Base-by-base conservation (phyloP, 2,329 filamentous ascomycete genomes). In the Xylariomycetidae sp. region DNA sequence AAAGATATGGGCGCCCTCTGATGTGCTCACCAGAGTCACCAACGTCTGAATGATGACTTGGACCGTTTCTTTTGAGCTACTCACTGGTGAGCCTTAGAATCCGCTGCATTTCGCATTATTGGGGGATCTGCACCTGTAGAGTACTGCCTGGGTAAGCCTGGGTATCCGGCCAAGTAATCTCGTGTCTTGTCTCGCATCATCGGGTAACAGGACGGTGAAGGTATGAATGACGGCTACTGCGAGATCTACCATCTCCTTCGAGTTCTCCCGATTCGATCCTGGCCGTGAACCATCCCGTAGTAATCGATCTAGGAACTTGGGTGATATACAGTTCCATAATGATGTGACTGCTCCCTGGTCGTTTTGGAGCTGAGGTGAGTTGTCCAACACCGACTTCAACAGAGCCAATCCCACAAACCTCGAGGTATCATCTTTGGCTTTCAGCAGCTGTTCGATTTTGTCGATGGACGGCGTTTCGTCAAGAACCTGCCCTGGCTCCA, bases 361-460 rank as follows among this genome's bases (percentile, higher is more conserved):
- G 33, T 67, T 57, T 27, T 66, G 66, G 15, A 79, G 55, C n/a
- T 66, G 55, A 15, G 66, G 58, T 5, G 73, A 70, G 50, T 75
- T 78, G 54, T 84, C 79, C 19, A 85, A 65, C 10, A 81, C 59
- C n/a, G 76, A 74, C 48, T 79, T 82, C 31, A 85, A 66, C 15
- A 85, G 65, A 1, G 79, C 77, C 15, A 85, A 63, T 6, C 79
- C 81, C 25, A 83, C 79, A 45, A 85, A 84, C 48, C 77, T 71
- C 14, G 77, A 75, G 1, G 81, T 85, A 51, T 85, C 80, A 50
- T 83, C 72, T 40, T 76, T 78, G 34, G 73, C 58, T 34, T 64
- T 62, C 20, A 85, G 66, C 3, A 83, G 66, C 2, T 62, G 49
- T 42, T 74, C 63, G 33, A 82, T 70, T 46, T 72, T 73, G 31